A percentile compares a stretch with the other conserved stretches of the same genome.
Evolutionary conservation across 768 basidiomycete species (phyloP).

Genomic region (Kwoniella mangroviensis): DNA sequence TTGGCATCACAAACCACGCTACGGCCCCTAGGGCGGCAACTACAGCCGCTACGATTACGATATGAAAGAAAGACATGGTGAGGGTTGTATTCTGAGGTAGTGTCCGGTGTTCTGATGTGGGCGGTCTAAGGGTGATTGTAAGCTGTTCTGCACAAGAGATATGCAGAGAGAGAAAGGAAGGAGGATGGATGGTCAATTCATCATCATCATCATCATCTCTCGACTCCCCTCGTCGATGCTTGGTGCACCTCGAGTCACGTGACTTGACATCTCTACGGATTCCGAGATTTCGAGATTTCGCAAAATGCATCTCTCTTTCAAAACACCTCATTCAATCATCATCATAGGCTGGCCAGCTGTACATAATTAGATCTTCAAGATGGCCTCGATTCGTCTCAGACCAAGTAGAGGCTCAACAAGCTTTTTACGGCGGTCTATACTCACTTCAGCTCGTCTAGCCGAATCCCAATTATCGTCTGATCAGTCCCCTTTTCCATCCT

Average conservation of each 20-base stretch:
- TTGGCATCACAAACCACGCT: constrained; percentile 73
- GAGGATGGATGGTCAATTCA: neutral
- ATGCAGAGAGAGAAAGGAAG: constrained; percentile 1
- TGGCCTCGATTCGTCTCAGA: constrained; percentile 2
- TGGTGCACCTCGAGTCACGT: neutral
- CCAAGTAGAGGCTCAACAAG: neutral
- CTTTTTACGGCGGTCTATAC: neutral
- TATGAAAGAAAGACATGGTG: constrained; percentile 63
- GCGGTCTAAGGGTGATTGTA: neutral
- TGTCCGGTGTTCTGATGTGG: neutral
- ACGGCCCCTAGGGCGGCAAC: constrained; percentile 69
- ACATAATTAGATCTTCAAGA: neutral
- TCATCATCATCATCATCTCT: neutral
- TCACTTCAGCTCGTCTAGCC: neutral
- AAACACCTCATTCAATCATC: neutral
- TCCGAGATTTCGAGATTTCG: constrained; percentile 11
- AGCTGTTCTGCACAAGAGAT: neutral
- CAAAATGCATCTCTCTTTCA: neutral
- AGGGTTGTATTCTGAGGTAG: too few relatives aligned
- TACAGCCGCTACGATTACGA: constrained; percentile 70
- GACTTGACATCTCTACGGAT: neutral
- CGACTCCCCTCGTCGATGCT: neutral
- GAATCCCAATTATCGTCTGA: neutral
- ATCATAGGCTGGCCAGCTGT: too few relatives aligned
- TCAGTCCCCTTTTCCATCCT: neutral